Evolutionary conservation across 306 rosid species (phyloP), one percentile per base, ranked within the genome.

Genomic region (Lablab purpureus): DNA sequence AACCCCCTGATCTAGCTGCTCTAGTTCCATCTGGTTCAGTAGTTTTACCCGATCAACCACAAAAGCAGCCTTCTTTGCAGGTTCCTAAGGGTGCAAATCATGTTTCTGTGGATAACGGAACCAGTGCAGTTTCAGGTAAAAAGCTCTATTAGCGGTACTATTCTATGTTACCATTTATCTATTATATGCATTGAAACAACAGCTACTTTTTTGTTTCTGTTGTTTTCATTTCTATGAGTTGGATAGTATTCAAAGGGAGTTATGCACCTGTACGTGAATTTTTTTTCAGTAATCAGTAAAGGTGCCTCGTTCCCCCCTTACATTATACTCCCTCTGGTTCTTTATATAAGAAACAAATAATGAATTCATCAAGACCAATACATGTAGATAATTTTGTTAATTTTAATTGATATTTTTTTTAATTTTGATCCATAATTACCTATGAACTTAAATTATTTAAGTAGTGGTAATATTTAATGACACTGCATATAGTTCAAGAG

Each of bases 1-100:
- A 89, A 80, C 97, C 98, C 46, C 99, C 99, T 50, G 98, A 96
- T 88, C 97, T 96, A 78, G 99, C 98, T 21, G 78, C 84, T 49
- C 85, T 93, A 43, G 92, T 93, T 71, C 99, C 93, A 25, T 85
- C 91, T 2, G 79, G 84, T 75, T 78, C 94, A 50, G 34, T 84
- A 52, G 49, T 73, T 66, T 68, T 86, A 68, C 86, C 97, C 0
- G 91, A 86, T 75, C 81, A 78, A 65, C 88, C 86, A 10, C 92
- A 86, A 81, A 89, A 87, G 71, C 84, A 85, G 78, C 49, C 89
- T 78, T 82, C 97, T 17, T 56, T 66, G 2, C 87, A 82, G 63
- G 84, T 37, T 83, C 75, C 78, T 28, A 60, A 41, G n/a, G 88
- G 84, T n/a, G 84, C 54, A 73, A 77, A 55, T 49, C 47, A 49